phyloP scores from a whole-genome alignment of 2,329 filamentous ascomycete genomes.

The Cercospora sp. region DNA sequence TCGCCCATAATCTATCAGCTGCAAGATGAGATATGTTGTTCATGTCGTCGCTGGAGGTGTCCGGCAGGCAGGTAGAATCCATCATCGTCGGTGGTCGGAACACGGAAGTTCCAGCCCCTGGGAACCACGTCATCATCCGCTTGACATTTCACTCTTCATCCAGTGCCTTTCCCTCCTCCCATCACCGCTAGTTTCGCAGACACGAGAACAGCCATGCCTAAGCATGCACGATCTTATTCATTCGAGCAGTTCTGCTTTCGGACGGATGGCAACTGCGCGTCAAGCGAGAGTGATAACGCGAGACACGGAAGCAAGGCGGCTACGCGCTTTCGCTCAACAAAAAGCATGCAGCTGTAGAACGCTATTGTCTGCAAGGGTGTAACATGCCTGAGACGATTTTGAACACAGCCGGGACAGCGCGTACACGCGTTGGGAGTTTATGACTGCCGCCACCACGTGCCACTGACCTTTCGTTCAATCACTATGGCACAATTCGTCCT shows the following conservation, averaged over 20 bases:
- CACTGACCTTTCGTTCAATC: background rate
- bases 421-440: background rate
- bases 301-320: background rate
- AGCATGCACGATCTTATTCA: background rate
- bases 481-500: constrained; percentile 17
- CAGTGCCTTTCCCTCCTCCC: background rate
- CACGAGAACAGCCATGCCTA: background rate
- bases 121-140: background rate
- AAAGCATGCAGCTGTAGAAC: background rate
- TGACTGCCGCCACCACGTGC: background rate
- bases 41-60: background rate
- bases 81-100: background rate
- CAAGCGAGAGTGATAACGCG: background rate
- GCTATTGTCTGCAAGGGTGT: background rate
- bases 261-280: background rate
- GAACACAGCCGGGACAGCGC: background rate
- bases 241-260: background rate
- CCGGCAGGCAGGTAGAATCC: background rate
- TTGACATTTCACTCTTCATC: background rate
- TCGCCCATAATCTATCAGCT: constrained; percentile 21
- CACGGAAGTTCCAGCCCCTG: background rate
- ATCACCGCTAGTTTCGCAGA: background rate
- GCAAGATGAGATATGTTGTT: background rate
- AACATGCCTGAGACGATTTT: background rate
- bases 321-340: background rate